Percentiles rank a stretch among this genome's conserved stretches.
These are phyloP conservation scores for Aspergillus sp. DNA, from an alignment of 2,329 filamentous ascomycete genomes.

Conservation along the genomic window DNA sequence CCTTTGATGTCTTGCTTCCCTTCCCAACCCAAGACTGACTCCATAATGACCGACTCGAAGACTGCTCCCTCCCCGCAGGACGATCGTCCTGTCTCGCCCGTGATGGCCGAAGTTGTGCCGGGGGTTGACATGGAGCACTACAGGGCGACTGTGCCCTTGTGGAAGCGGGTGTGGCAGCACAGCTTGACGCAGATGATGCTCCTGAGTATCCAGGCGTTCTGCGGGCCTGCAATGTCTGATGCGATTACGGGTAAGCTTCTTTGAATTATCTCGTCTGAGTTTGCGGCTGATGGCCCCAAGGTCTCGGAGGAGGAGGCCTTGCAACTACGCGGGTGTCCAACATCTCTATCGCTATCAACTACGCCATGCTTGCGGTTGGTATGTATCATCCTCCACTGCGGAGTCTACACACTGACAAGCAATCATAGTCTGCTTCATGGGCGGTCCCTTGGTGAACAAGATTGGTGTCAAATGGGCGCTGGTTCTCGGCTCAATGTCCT, in stretches of 20 bases:
- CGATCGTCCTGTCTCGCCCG: not conserved
- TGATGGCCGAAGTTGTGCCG: not conserved
- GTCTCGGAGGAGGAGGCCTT: conserved; percentile 47
- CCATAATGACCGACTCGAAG: conserved; percentile 1
- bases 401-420: not conserved
- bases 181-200: conserved; percentile 53
- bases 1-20: not conserved
- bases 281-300: conserved; percentile 13
- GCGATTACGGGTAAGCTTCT: conserved; percentile 36
- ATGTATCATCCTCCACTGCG: conserved; percentile 1
- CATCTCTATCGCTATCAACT: conserved; percentile 36
- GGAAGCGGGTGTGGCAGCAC: conserved; percentile 49
- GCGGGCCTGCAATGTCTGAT: conserved; percentile 43
- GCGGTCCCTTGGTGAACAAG: conserved; percentile 49
- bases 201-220: conserved; percentile 48
- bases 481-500: conserved; percentile 43
- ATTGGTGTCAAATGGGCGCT: conserved; percentile 49
- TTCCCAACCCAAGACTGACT: not conserved
- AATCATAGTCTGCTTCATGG: conserved; percentile 40
- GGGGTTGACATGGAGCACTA: conserved; percentile 34
- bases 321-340: conserved; percentile 47
- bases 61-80: not conserved
- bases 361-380: conserved; percentile 32
- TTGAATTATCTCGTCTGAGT: too few relatives aligned
- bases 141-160: conserved; percentile 29